phyloP scores from a whole-genome alignment of 148 eudicot species.

The Rhododendron henanense region DNA sequence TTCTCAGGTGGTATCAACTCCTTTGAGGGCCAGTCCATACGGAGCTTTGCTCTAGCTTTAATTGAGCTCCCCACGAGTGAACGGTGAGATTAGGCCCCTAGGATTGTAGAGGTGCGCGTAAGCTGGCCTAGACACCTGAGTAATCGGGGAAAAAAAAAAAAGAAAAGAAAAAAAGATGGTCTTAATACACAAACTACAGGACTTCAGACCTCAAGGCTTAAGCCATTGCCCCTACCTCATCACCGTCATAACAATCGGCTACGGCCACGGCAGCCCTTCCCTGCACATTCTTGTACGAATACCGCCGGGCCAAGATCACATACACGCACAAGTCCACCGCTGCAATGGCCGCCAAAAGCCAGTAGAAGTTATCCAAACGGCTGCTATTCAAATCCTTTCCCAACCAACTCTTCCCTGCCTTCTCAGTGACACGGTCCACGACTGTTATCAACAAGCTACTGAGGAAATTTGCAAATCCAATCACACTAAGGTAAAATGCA shows the following conservation, averaged over 20 bases:
- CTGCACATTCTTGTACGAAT: slow-evolving; percentile 62
- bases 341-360: slow-evolving; percentile 33
- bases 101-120: too few relatives aligned
- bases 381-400: slow-evolving; percentile 46
- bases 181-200: neutral
- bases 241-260: slow-evolving; percentile 39
- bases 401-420: slow-evolving; percentile 58
- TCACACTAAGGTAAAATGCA: slow-evolving; percentile 61
- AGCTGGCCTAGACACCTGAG: too few relatives aligned
- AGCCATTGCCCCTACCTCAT: slow-evolving; percentile 24
- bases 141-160: too few relatives aligned
- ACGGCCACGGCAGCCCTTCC: slow-evolving; percentile 22
- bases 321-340: slow-evolving; percentile 27
- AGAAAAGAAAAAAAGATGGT: neutral
- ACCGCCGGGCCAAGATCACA: slow-evolving; percentile 36
- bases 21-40: too few relatives aligned
- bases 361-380: slow-evolving; percentile 36
- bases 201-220: slow-evolving; percentile 26
- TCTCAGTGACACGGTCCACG: slow-evolving; percentile 39
- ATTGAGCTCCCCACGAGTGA: too few relatives aligned
- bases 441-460: slow-evolving; percentile 57
- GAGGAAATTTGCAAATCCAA: slow-evolving; percentile 54
- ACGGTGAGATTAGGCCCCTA: too few relatives aligned
- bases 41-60: too few relatives aligned
- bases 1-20: too few relatives aligned